Conservation (phyloP, 345 rosid species). For the Kernera saxatilis region DNA sequence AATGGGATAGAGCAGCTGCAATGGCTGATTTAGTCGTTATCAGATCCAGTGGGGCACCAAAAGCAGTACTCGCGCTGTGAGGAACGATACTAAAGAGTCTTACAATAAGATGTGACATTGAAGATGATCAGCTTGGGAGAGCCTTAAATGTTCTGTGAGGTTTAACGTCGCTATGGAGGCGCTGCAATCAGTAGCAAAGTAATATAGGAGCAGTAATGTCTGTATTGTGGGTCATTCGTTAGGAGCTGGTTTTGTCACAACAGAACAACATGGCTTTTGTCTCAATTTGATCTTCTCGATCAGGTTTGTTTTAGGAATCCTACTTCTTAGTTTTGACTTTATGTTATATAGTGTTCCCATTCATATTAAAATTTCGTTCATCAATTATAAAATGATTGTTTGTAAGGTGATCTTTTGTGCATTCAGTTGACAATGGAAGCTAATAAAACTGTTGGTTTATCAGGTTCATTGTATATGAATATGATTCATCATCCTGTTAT, state of each 20-base stretch:
- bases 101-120: slow-evolving; percentile 74
- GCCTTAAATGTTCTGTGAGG: slow-evolving; percentile 86
- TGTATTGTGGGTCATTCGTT: slow-evolving; percentile 90
- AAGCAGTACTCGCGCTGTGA: slow-evolving; percentile 67
- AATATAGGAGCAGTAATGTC: slow-evolving; percentile 70
- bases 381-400: too few species aligned
- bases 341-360: too few species aligned
- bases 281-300: too few species aligned
- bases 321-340: too few species aligned
- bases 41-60: slow-evolving; percentile 92
- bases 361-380: too few species aligned
- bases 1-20: slow-evolving; percentile 92
- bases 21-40: slow-evolving; percentile 66
- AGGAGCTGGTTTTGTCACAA: slow-evolving; percentile 97
- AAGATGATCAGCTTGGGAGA: slow-evolving; percentile 98
- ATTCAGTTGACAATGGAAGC: too few species aligned
- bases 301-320: too few species aligned
- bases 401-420: too few species aligned
- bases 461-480: too few species aligned
- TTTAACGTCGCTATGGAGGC: slow-evolving; percentile 65
- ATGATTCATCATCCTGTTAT: too few species aligned
- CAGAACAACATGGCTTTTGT: too few species aligned
- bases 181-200: slow-evolving; percentile 53
- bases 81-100: slow-evolving; percentile 83
- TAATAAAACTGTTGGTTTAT: too few species aligned